phyloP scores from a whole-genome alignment of 768 basidiomycete species.

The Coprinopsis sp. region DNA sequence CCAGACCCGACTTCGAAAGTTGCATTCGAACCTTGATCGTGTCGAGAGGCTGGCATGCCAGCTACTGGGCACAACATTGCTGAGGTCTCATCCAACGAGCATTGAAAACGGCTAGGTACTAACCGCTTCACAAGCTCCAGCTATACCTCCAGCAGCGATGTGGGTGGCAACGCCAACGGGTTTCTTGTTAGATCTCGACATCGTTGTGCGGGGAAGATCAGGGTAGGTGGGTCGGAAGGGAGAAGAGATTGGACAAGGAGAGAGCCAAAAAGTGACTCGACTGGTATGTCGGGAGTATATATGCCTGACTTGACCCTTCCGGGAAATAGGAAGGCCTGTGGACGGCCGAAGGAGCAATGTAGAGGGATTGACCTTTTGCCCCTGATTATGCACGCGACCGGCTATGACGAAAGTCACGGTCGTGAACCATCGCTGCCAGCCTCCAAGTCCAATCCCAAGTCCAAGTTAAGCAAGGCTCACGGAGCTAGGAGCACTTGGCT shows the following conservation, averaged over 20 bases:
- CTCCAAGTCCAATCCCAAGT: no score
- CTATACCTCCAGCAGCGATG: slow-evolving; percentile 90
- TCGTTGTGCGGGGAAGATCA: slow-evolving; percentile 14
- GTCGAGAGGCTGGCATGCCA: slow-evolving; percentile 89
- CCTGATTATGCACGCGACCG: no score
- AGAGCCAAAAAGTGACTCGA: not conserved
- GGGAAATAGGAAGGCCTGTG: no score
- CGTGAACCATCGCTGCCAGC: no score
- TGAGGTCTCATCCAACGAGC: no score
- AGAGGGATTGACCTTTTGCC: no score
- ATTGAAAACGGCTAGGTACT: no score
- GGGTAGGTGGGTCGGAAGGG: not conserved
- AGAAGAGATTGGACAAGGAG: not conserved
- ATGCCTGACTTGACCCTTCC: no score
- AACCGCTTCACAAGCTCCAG: slow-evolving; percentile 91
- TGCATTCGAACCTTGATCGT: slow-evolving; percentile 99
- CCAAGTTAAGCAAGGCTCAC: no score
- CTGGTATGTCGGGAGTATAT: not conserved
- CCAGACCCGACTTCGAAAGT: slow-evolving; percentile 73
- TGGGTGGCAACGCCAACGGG: slow-evolving; percentile 85
- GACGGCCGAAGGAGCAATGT: no score
- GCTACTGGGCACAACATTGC: slow-evolving; percentile 30
- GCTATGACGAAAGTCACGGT: no score
- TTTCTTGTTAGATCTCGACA: slow-evolving; percentile 65
- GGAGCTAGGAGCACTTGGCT: no score